Base-by-base conservation (phyloP, 495 filamentous ascomycete genomes). In the Hyaloscypha variabilis region DNA sequence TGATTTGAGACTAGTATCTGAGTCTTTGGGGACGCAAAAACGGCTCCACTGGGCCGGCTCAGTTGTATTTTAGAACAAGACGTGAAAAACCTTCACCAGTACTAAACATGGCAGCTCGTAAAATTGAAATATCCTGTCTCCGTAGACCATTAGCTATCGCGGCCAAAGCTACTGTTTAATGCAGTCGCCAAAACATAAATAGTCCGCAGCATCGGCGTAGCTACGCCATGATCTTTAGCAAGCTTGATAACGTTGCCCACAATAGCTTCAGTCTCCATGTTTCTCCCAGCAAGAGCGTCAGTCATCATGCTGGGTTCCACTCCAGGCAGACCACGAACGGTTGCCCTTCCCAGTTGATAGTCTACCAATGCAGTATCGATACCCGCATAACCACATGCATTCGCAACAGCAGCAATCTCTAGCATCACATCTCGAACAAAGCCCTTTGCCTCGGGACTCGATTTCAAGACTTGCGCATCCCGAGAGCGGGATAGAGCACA, bases 271-370 rank as follows among this genome's bases (percentile, higher is more conserved):
- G 81, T 77, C 72, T 85, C 83, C 71, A 85, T 76, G 0, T 76
- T 77, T 36, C 78, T 74, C 19, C 77, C 78, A 39, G 66, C 75
- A 63, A 78, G 75, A 21, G 72, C 75, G 72, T 86, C 83, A 1
- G 74, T 75, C 68, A 82, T 78, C 83, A 86, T 86, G 66, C 82
- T 85, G 55, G 78, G 83, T n/a, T 76, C 71, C 60, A 84, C 77
- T 0, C 72, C 69, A 1, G 77, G 76, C 73, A 84, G 70, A 0
- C 68, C 62, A 21, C 82, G 67, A 17, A 54, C 68, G 21, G 66
- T 72, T 5, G 79, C 74, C 11, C 77, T 69, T 8, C 65, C 67
- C 14, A 84, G 68, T 70, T 81, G 77, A 58, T 67, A 62, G 53
- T 75, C 71, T 30, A 79, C 75, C 34, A 73, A 50, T 28, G 74